A percentile compares a stretch with the other conserved stretches of the same genome.
Evolutionary conservation across 2,329 filamentous ascomycete genomes (phyloP).

Genomic region (Claviceps purpurea): DNA sequence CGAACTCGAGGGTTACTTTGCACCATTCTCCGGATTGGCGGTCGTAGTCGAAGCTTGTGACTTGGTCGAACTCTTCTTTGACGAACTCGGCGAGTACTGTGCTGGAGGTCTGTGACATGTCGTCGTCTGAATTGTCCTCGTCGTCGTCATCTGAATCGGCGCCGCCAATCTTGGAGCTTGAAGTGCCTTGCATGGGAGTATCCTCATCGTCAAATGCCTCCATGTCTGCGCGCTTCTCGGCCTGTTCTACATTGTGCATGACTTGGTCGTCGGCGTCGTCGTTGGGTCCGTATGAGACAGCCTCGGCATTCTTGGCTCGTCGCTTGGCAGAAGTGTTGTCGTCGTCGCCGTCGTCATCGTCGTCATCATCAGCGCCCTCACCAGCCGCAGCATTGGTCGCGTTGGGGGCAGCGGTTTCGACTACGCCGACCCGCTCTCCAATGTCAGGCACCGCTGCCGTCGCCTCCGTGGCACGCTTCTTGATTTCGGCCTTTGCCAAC

Average conservation of each 20-base stretch:
- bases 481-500: slow-evolving; percentile 64
- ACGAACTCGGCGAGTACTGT: slow-evolving; percentile 50
- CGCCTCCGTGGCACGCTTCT: slow-evolving; percentile 56
- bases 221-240: slow-evolving; percentile 36
- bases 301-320: slow-evolving; percentile 63
- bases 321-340: slow-evolving; percentile 66
- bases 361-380: slow-evolving; percentile 25
- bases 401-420: slow-evolving; percentile 33
- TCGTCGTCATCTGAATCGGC: slow-evolving; percentile 23
- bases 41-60: slow-evolving; percentile 71
- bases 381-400: slow-evolving; percentile 21
- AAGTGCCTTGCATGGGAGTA: slow-evolving; percentile 26
- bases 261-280: slow-evolving; percentile 82
- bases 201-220: slow-evolving; percentile 38
- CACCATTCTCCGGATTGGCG: slow-evolving; percentile 60
- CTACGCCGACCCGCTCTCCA: slow-evolving; percentile 36
- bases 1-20: slow-evolving; percentile 72
- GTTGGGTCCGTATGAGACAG: slow-evolving; percentile 79
- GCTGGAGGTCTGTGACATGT: slow-evolving; percentile 20
- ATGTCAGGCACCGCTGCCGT: slow-evolving; percentile 67
- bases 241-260: slow-evolving; percentile 48
- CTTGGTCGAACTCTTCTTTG: slow-evolving; percentile 47
- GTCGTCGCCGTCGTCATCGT: slow-evolving; percentile 64
- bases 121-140: slow-evolving; percentile 22
- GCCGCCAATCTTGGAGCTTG: slow-evolving; percentile 19